Percentiles rank a stretch among this genome's conserved stretches.
Conservation (phyloP, 176 grass and related monocot genomes). For the Lolium multiflorum region DNA sequence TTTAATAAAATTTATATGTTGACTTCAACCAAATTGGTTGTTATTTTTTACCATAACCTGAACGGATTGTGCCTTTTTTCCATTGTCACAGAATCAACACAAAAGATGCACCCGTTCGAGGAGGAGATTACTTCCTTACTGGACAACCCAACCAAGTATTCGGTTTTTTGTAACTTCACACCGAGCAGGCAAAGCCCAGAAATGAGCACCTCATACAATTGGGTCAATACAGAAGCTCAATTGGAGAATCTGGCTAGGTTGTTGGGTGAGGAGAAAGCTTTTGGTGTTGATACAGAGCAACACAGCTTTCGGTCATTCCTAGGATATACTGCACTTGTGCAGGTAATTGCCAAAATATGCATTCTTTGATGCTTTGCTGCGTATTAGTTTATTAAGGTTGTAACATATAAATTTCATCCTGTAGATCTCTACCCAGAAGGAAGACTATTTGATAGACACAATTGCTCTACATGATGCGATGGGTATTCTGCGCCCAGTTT, state of each 20-base stretch:
- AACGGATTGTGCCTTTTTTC: conserved; percentile 26
- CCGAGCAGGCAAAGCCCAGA: conserved; percentile 42
- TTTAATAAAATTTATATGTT: neutral
- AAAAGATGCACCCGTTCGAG: conserved; percentile 79
- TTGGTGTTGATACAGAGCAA: conserved; percentile 95
- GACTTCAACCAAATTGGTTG: neutral
- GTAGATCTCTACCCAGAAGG: conserved; percentile 81
- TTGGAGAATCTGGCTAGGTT: conserved; percentile 60
- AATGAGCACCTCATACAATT: conserved; percentile 59
- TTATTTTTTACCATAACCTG: neutral
- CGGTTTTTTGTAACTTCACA: conserved; percentile 41
- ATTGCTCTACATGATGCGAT: conserved; percentile 86
- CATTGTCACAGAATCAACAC: conserved; percentile 56
- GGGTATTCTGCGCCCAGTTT: conserved; percentile 71
- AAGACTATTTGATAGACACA: conserved; percentile 94
- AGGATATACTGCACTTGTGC: conserved; percentile 93
- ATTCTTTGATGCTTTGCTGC: conserved; percentile 8
- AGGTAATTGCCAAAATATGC: conserved; percentile 61
- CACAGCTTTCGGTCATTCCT: conserved; percentile 94
- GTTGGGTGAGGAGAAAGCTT: conserved; percentile 59
- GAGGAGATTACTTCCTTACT: conserved; percentile 78
- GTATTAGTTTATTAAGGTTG: conserved; percentile 30
- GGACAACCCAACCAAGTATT: conserved; percentile 46
- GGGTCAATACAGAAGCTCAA: conserved; percentile 82
- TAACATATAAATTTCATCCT: conserved; percentile 25